Base-by-base conservation (phyloP, 2,329 filamentous ascomycete genomes). In the Sphaerulina vaccinii region DNA sequence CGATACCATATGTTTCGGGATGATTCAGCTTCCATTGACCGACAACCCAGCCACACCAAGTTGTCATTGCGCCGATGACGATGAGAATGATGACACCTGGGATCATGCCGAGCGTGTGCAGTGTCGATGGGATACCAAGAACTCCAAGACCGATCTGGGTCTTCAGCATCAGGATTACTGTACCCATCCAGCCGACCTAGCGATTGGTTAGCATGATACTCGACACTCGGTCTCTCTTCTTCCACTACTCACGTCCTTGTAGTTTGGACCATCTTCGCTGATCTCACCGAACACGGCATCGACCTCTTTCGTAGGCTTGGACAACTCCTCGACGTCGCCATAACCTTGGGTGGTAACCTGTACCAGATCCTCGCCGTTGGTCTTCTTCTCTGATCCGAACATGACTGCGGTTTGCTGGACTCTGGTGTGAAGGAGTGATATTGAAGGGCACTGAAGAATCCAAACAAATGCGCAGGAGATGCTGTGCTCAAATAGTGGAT, bases 1-100 rank as follows among this genome's bases (percentile, higher is more conserved):
- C 79, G 68, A 82, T 81, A 45, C 75, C 76, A 59, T 82, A 80
- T 2, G 82, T 78, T 54, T 80, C 71, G 1, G 75, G 75, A 59
- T 81, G 79, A 11, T 70, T 68, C 24, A 79, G 57, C 60, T 82
- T 82, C 68, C 82, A 82, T n/a, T 68, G 60, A 7, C 75, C 76
- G 9, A 79, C 67, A 19, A 77, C 74, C 54, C 75, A 77, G 46
- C 70, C 68, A 2, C 74, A 76, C 76, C 76, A 79, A 2, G 72
- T 74, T 0, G 75, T 77, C 55, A 78, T 75, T 16, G 23, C 52
- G 1, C 67, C 71, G 22, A 79, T 70, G 2, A 59, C 49, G 2
- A 70, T 33, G 5, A 79, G 65, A 21, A 69, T 67, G 21, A 79
- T 71, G 9, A 78, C 61, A n/a, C 77, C 77, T 0, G 77, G 77